Conservation (phyloP, 2,329 filamentous ascomycete genomes). For the Bipolaris sorokiniana region DNA sequence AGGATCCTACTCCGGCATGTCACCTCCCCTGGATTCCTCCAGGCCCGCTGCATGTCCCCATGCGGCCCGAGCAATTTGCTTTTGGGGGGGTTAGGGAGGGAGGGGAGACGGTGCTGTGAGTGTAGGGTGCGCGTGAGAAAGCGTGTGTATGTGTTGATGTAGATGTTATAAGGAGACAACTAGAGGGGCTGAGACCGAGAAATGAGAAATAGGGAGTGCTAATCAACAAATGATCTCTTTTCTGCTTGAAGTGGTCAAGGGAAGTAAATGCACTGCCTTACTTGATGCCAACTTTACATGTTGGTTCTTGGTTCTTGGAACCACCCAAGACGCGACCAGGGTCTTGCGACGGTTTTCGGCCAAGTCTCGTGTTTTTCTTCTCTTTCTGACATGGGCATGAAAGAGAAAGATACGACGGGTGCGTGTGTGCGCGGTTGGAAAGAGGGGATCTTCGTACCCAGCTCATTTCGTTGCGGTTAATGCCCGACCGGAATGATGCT, state of each 20-base stretch:
- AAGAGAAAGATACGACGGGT: background rate
- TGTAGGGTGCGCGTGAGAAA: no score
- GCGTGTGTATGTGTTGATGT: no score
- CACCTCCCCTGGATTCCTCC: background rate
- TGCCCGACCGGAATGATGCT: conserved; percentile 5
- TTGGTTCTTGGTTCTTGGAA: no score
- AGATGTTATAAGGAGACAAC: background rate
- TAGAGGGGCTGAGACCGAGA: no score
- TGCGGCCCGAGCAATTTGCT: conserved; percentile 7
- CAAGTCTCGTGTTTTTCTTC: background rate
- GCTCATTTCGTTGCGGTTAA: conserved; percentile 8
- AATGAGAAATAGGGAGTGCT: no score
- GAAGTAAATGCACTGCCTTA: no score
- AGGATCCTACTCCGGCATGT: conserved; percentile 1
- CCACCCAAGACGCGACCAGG: background rate
- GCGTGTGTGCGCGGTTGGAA: background rate
- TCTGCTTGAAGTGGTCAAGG: no score
- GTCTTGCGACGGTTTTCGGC: background rate
- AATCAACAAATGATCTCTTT: no score
- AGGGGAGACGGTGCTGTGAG: background rate
- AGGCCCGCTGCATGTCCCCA: background rate
- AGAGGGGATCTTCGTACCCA: conserved; percentile 4
- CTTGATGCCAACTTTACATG: no score
- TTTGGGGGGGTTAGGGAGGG: background rate
- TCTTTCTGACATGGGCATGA: background rate